Evolutionary conservation across 345 rosid species (phyloP).

Genomic region (Eutrema heterophyllum): DNA sequence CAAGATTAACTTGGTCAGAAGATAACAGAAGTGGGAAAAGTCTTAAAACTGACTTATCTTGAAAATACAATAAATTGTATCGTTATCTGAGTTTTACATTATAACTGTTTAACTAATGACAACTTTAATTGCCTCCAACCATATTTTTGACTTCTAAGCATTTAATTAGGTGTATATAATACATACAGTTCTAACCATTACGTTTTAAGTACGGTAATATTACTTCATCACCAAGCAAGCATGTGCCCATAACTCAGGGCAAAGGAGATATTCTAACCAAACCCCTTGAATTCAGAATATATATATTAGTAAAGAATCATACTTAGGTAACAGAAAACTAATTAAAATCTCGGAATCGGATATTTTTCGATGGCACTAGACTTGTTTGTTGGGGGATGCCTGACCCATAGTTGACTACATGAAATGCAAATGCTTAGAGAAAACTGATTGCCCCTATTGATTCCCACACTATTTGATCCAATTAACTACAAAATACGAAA

Average conservation of each 20-base stretch:
- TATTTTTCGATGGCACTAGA: slow-evolving; percentile 3
- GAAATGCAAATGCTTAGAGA: background rate
- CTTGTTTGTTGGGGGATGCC: slow-evolving; percentile 13
- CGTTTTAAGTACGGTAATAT: background rate
- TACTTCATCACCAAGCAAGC: background rate
- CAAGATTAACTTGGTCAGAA: background rate
- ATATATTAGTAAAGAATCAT: background rate
- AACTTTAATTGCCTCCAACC: slow-evolving; percentile 8
- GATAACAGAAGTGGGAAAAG: background rate
- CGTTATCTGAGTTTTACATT: background rate
- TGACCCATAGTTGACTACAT: background rate
- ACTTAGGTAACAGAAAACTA: slow-evolving; percentile 5
- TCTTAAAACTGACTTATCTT: background rate
- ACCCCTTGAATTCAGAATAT: background rate
- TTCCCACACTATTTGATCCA: background rate
- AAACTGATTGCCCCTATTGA: background rate
- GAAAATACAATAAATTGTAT: background rate
- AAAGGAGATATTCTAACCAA: slow-evolving; percentile 13
- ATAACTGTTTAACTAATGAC: background rate
- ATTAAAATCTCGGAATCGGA: background rate
- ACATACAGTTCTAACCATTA: background rate
- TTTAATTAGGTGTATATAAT: background rate
- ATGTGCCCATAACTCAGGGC: background rate
- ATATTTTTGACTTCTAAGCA: slow-evolving; percentile 9
- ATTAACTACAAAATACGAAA: background rate